phyloP scores from a whole-genome alignment of 1,139 yeast species.

The Scheffersomyces insectosa region DNA sequence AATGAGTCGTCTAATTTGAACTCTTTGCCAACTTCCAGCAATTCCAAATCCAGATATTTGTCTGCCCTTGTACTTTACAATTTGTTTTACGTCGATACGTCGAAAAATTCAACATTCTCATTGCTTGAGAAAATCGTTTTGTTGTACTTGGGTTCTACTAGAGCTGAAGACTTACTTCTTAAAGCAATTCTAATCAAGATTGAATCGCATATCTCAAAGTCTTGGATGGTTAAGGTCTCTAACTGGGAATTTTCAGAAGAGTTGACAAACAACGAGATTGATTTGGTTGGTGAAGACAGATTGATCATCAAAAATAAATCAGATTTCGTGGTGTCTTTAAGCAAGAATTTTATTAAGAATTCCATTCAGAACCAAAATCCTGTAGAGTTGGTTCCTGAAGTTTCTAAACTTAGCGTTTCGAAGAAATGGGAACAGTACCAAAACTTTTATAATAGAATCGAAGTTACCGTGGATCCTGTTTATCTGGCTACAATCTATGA shows the following conservation, averaged over 20 bases:
- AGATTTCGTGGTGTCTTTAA: slow-evolving; percentile 56
- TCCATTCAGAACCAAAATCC: slow-evolving; percentile 33
- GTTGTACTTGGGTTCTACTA: slow-evolving; percentile 62
- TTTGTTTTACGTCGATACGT: slow-evolving; percentile 49
- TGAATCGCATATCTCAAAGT: slow-evolving; percentile 50
- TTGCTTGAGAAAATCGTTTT: slow-evolving; percentile 50
- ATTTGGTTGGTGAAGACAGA: slow-evolving; percentile 42
- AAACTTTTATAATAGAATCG: slow-evolving; percentile 20
- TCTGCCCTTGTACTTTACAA: slow-evolving; percentile 44
- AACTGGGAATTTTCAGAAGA: slow-evolving; percentile 66
- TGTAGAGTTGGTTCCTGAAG: slow-evolving; percentile 1
- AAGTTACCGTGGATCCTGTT: slow-evolving; percentile 14
- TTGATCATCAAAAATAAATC: slow-evolving; percentile 48
- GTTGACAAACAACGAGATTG: slow-evolving; percentile 39
- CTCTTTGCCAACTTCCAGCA: slow-evolving; percentile 21
- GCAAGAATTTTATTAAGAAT: slow-evolving; percentile 51
- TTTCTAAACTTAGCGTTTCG: neutral
- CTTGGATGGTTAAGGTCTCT: slow-evolving; percentile 62
- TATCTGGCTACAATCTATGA: slow-evolving; percentile 48
- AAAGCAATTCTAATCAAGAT: slow-evolving; percentile 54
- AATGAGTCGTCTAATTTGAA: slow-evolving; percentile 40
- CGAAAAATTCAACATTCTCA: slow-evolving; percentile 45
- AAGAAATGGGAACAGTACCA: slow-evolving; percentile 20
- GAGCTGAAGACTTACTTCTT: slow-evolving; percentile 62
- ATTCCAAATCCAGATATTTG: slow-evolving; percentile 32